Conservation (phyloP, 2,329 filamentous ascomycete species). For the Penicillium fuscoglaucum region DNA sequence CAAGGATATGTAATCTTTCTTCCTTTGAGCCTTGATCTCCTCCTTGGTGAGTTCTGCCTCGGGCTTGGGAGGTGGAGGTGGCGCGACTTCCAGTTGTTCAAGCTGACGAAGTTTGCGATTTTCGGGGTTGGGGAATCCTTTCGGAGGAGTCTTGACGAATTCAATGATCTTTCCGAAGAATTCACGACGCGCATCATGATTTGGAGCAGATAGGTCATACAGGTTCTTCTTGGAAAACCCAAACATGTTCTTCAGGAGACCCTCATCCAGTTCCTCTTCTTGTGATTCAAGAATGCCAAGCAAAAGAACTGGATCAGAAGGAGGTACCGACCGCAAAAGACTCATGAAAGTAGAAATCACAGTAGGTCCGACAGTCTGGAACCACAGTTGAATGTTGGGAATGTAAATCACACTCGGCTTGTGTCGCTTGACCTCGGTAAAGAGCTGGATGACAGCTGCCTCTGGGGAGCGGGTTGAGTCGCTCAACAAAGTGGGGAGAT, state of each 20-base stretch:
- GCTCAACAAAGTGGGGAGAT: conserved; percentile 80
- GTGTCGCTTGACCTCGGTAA: conserved; percentile 88
- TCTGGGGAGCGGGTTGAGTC: conserved; percentile 80
- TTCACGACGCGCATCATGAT: conserved; percentile 63
- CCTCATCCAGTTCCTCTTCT: conserved; percentile 59
- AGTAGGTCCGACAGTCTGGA: conserved; percentile 63
- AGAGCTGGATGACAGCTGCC: conserved; percentile 84
- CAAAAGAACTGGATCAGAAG: conserved; percentile 85
- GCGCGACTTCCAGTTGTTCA: conserved; percentile 73
- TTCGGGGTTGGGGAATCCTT: conserved; percentile 81
- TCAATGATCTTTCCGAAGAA: conserved; percentile 76
- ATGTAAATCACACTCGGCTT: conserved; percentile 97
- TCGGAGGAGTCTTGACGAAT: conserved; percentile 75
- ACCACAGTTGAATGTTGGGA: conserved; percentile 87
- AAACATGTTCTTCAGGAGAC: conserved; percentile 76
- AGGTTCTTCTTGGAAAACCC: conserved; percentile 79
- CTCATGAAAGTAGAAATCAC: conserved; percentile 79
- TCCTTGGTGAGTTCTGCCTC: conserved; percentile 68
- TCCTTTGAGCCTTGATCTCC: conserved; percentile 76
- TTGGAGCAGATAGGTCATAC: conserved; percentile 68
- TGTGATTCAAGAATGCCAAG: conserved; percentile 79
- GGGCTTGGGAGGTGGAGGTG: conserved; percentile 66
- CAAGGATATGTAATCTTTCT: conserved; percentile 77
- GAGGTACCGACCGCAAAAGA: conserved; percentile 77
- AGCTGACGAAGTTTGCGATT: conserved; percentile 85